Evolutionary conservation across 2,329 filamentous ascomycete species (phyloP).

Genomic region (Ceratocystis alfenasii): DNA sequence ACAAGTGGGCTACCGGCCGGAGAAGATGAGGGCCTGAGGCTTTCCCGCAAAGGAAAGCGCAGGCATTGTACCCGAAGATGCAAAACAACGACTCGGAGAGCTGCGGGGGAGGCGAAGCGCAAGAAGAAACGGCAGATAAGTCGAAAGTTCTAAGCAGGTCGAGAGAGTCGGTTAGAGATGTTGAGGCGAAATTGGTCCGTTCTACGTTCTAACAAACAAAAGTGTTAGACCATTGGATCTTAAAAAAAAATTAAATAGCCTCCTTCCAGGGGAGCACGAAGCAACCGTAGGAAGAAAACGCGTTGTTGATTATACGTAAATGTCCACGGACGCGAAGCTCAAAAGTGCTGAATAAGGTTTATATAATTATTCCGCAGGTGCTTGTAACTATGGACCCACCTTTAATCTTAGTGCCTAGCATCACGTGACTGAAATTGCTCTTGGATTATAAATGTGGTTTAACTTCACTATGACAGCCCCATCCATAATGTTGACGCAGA

Average conservation of each 20-base stretch:
- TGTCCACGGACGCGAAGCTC: background rate
- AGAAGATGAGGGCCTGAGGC: constrained; percentile 28
- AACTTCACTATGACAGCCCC: too few species aligned
- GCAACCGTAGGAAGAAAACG: background rate
- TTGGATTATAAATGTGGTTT: background rate
- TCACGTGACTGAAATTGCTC: background rate
- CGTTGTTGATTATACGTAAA: background rate
- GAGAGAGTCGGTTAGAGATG: background rate
- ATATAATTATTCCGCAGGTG: too few species aligned
- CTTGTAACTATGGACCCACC: background rate
- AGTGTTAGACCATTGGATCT: background rate
- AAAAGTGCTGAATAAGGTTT: too few species aligned
- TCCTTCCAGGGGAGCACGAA: background rate
- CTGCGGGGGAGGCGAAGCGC: constrained; percentile 70
- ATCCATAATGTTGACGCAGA: background rate
- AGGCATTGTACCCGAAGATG: constrained; percentile 13
- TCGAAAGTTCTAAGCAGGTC: constrained; percentile 12
- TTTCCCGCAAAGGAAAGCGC: background rate
- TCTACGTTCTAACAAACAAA: background rate
- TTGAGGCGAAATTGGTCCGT: background rate
- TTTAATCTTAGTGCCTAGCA: background rate
- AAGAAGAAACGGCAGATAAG: background rate
- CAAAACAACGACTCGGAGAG: constrained; percentile 46
- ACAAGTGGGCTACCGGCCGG: constrained; percentile 34
- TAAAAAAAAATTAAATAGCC: background rate